Conservation (phyloP, 805 yeast genomes). For the Candida patagonica region DNA sequence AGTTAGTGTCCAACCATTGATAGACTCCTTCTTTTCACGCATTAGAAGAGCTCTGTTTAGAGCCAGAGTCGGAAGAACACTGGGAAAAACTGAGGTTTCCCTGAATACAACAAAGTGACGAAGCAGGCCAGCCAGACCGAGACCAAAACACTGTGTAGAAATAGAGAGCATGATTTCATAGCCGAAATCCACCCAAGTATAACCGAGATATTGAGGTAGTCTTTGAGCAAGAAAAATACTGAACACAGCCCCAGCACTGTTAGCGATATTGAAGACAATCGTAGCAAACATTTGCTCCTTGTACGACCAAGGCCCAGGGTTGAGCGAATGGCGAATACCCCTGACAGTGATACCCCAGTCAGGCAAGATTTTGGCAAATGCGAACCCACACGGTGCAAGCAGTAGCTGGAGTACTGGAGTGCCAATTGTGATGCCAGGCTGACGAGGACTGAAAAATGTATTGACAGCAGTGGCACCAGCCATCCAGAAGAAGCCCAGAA, state of each 20-base stretch:
- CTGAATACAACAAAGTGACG: slow-evolving; percentile 41
- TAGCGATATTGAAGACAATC: slow-evolving; percentile 10
- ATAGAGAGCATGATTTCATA: slow-evolving; percentile 38
- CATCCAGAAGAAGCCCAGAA: slow-evolving; percentile 29
- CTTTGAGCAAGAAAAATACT: slow-evolving; percentile 14
- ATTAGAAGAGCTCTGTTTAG: slow-evolving; percentile 38
- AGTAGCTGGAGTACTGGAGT: slow-evolving; percentile 35
- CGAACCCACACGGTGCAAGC: slow-evolving; percentile 48
- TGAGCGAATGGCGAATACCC: slow-evolving; percentile 36
- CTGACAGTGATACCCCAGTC: slow-evolving; percentile 36
- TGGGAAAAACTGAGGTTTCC: slow-evolving; percentile 38
- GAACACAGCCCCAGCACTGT: slow-evolving; percentile 11
- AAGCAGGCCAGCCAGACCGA: slow-evolving; percentile 47
- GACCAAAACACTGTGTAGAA: slow-evolving; percentile 46
- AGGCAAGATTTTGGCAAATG: slow-evolving; percentile 35
- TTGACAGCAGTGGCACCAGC: slow-evolving; percentile 18
- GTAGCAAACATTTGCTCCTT: slow-evolving; percentile 62
- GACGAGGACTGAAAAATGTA: slow-evolving; percentile 47
- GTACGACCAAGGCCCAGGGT: slow-evolving; percentile 52
- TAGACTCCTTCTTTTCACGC: slow-evolving; percentile 15
- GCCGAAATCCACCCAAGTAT: slow-evolving; percentile 31
- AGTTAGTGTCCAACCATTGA: slow-evolving; percentile 49
- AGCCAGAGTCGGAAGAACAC: slow-evolving; percentile 49
- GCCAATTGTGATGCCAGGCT: slow-evolving; percentile 39
- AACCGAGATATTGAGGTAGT: slow-evolving; percentile 20